phyloP scores from a whole-genome alignment of 306 rosid species.

The Sechiopsis laciniata region DNA sequence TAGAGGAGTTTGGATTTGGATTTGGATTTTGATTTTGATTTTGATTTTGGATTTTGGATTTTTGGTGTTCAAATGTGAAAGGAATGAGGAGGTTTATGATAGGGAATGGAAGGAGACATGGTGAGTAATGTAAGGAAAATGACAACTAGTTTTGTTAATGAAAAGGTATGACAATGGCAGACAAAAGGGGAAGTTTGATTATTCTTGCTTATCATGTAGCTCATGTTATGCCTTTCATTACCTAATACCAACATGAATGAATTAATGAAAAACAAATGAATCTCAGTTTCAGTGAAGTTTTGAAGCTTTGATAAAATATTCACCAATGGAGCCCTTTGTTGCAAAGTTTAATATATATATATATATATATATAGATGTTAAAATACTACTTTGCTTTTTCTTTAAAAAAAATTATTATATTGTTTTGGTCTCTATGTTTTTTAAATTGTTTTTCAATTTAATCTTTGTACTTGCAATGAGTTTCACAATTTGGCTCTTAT shows the following conservation, averaged over 20 bases:
- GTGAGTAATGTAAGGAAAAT: constrained; percentile 57
- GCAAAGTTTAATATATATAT: constrained; percentile 12
- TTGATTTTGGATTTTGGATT: constrained; percentile 27
- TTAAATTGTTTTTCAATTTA: no score
- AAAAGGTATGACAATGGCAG: constrained; percentile 67
- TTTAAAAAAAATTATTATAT: no score
- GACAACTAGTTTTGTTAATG: constrained; percentile 65
- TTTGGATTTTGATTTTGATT: constrained; percentile 4
- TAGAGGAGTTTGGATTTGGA: neutral
- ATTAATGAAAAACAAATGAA: neutral
- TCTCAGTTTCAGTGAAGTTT: neutral
- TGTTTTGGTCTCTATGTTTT: no score
- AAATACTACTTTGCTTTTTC: no score
- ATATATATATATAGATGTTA: constrained; percentile 5
- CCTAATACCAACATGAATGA: constrained; percentile 25
- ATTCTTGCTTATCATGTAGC: constrained; percentile 35
- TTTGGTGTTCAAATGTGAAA: neutral
- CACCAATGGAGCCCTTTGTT: constrained; percentile 25
- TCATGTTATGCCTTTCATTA: constrained; percentile 42
- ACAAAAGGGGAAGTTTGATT: constrained; percentile 48
- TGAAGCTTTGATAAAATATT: constrained; percentile 27
- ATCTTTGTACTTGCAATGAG: no score
- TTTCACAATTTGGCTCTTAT: no score
- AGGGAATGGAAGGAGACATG: constrained; percentile 49
- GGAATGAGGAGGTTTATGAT: constrained; percentile 40